These are phyloP conservation scores for Penicillium antarcticum DNA, from an alignment of 495 filamentous ascomycete genomes.

Conservation along the genomic window DNA sequence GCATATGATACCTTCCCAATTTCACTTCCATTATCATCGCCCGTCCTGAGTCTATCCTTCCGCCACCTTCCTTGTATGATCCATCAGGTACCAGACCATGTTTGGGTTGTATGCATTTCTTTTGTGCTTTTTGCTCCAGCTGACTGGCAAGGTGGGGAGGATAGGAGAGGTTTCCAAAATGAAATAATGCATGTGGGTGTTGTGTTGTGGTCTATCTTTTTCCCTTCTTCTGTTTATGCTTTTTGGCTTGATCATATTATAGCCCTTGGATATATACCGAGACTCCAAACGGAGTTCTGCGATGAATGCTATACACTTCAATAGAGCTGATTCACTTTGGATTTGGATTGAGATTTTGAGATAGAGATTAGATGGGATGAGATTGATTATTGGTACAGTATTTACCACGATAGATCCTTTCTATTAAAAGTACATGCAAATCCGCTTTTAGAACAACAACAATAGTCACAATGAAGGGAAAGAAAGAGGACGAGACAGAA, in stretches of 20 bases:
- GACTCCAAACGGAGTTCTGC: background rate
- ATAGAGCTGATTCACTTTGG: background rate
- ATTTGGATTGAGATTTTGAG: too few relatives aligned
- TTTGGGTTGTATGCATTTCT: constrained; percentile 9
- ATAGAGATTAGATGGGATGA: background rate
- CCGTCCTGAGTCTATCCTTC: background rate
- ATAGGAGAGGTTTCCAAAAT: background rate
- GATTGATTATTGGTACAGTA: background rate
- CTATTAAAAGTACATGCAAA: background rate
- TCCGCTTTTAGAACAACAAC: background rate
- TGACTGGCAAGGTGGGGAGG: constrained; percentile 15
- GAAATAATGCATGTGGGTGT: background rate
- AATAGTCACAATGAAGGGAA: background rate
- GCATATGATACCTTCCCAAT: background rate
- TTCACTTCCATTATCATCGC: background rate
- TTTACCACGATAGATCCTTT: background rate
- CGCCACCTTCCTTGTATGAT: background rate
- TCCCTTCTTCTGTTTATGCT: constrained; percentile 2
- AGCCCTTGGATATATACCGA: constrained; percentile 5
- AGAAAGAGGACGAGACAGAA: background rate
- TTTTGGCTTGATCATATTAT: background rate
- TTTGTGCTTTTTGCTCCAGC: constrained; percentile 13
- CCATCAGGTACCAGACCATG: background rate
- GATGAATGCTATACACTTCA: background rate
- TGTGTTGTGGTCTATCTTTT: background rate